Conservation (phyloP, 164 flowering plant species). For the Brasenia schreberi region DNA sequence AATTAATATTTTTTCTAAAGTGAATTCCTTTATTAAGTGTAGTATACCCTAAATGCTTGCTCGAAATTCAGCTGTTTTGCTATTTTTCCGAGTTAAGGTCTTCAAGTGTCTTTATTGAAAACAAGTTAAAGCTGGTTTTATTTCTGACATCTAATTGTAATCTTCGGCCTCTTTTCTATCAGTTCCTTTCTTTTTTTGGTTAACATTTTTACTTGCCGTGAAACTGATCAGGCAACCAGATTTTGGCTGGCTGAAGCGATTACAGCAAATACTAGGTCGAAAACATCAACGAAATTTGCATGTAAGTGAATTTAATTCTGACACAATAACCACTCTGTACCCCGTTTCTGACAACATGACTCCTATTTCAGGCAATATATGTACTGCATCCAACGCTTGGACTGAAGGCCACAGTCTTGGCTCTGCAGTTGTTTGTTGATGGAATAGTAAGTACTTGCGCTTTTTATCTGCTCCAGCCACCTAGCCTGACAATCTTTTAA, state of each 20-base stretch:
- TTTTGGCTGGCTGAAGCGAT: constrained; percentile 88
- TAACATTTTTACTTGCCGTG: neutral
- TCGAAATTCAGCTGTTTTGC: no score
- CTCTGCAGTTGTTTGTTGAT: constrained; percentile 73
- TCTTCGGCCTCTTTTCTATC: neutral
- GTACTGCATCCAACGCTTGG: constrained; percentile 90
- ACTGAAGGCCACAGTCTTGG: constrained; percentile 65
- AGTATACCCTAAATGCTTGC: no score
- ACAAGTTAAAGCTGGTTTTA: no score
- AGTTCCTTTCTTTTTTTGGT: no score
- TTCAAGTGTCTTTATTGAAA: no score
- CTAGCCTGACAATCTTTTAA: no score
- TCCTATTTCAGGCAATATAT: constrained; percentile 64
- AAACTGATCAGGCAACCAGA: constrained; percentile 65
- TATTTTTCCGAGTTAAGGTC: no score
- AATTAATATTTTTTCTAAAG: no score
- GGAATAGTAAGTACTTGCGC: constrained; percentile 37
- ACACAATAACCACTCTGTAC: neutral
- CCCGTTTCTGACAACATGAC: neutral
- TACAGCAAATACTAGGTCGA: constrained; percentile 94
- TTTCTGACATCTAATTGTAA: neutral
- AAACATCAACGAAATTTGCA: constrained; percentile 89
- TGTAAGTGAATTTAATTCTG: constrained; percentile 24
- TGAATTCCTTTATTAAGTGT: no score
- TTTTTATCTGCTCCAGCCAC: neutral